Base-by-base conservation (phyloP, 1,284 basidiomycete species). In the Sporisorium reilianum region DNA sequence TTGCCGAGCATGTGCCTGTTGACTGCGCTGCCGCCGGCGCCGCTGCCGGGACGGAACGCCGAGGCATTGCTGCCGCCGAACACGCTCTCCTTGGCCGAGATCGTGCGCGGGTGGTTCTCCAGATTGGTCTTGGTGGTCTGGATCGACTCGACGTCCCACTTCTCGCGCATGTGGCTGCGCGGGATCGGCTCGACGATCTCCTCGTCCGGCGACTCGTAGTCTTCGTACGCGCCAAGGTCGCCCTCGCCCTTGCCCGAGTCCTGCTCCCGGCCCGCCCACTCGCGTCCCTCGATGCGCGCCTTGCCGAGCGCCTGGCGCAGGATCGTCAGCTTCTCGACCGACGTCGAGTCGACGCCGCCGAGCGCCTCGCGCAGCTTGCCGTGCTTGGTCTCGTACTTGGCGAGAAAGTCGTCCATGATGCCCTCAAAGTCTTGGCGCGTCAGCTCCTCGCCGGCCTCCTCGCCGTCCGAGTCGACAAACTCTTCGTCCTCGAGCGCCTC, bases 391-490 rank as follows among this genome's bases (percentile, higher is more conserved):
- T 99, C 96, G 82, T 93, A 97, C 78, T 93, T 92, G 55, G 92
- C 90, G 63, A 99, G 87, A 85, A 99, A 99, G 80, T 97, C 94
- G 85, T 96, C 91, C 88, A 99, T 90, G 88, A 98, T 94, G 0
- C 88, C 87, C 53, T 93, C 91, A 84, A 98, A 96, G 85, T 98
- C 96, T 75, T 92, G 91, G 90, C 87, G 86, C 16, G 89, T 89
- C 41, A 91, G 88, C 54, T 90, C 87, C 65, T 89, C 88, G 5
- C 92, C 93, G 40, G 93, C 87, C 75, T 90, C 89, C 57, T 87
- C 87, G 41, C 71, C 71, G 45, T 74, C 71, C 45, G 61, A 64
- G 38, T 74, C 71, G 34, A 68, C 65, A 49, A 68, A 74, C 66
- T 92, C 86, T 62, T 89, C 86, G 36, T 87, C 88, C 79, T 89